Percentiles rank a stretch among this genome's conserved stretches.
Evolutionary conservation across 768 basidiomycete species (phyloP).

Genomic region (Podaxis sp.): DNA sequence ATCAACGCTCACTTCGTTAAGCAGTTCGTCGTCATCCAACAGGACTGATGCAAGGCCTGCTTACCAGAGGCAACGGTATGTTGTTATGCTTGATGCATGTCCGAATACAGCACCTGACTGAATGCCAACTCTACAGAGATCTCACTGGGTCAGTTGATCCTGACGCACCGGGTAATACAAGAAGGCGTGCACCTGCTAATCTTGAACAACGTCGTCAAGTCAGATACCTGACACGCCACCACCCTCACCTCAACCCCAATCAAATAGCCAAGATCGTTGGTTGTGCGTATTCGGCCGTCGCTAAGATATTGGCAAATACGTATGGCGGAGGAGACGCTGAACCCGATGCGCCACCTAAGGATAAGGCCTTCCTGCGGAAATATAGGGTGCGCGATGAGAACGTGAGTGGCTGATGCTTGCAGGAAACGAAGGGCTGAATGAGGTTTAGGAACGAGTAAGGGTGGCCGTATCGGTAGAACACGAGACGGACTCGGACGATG

Average conservation of each 20-base stretch:
- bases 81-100: background rate
- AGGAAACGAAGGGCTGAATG: background rate
- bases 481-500: background rate
- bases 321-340: conserved; percentile 1
- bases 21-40: background rate
- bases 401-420: background rate
- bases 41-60: background rate
- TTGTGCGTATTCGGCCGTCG: background rate
- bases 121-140: background rate
- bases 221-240: background rate
- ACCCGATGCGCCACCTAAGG: background rate
- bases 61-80: background rate
- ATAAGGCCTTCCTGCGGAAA: background rate
- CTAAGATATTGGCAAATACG: background rate
- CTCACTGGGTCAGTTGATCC: background rate
- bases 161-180: background rate
- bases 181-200: background rate
- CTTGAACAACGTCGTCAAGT: conserved; percentile 12
- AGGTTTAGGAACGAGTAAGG: background rate
- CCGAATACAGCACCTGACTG: background rate
- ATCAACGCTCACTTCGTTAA: background rate
- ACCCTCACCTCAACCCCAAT: background rate
- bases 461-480: background rate
- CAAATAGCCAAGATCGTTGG: background rate
- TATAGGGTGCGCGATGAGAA: background rate